Base-by-base conservation (phyloP, 495 filamentous ascomycete genomes). In the Cairneyella variabilis region DNA sequence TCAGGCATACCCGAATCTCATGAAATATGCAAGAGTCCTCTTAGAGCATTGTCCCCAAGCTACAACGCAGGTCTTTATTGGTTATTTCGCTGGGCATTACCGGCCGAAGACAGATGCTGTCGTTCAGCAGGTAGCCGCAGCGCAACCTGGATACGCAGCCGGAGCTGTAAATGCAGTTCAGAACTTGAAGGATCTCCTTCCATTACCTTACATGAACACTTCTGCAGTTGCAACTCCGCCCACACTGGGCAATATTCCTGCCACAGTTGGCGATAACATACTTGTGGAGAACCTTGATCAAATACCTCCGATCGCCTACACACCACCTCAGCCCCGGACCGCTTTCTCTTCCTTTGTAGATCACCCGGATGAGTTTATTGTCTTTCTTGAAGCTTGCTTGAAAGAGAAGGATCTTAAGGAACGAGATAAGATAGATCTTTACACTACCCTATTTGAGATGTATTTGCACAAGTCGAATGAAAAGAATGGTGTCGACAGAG, bases 311-410 rank as follows among this genome's bases (percentile, higher is more conserved):
- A 63, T 68, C n/a, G 65, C 64, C 51, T 90, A 90, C 66, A 81
- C 70, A 10, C 73, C 83, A 2, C 91, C 95, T 0, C 88, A 84
- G 58, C 92, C 95, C 5, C 75, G 95, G 46, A 92, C 87, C 0
- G 95, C 93, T 2, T 98, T 98, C 69, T 96, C 93, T 6, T 90
- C 89, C 0, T 98, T 97, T 65, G 91, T 97, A 43, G 92, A 96
- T 62, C 90, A 97, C 60, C 83, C 93, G 0, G 79, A 86, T 49
- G 82, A 96, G 58, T 97, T 98, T 63, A 88, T 96, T 46, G 72
- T 81, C 10, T 98, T 98, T 63, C 72, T 98, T 1, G 93, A 98
- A 71, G 87, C 87, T 20, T 91, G 84, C 47, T 79, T 88, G 6
- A 76, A 82, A 53, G 79, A 86, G 56, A 76, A 85, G 6, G 69